Evolutionary conservation across 2,329 filamentous ascomycete species (phyloP), one percentile per base, ranked within the genome.

Genomic region (Tothia fuscella): DNA sequence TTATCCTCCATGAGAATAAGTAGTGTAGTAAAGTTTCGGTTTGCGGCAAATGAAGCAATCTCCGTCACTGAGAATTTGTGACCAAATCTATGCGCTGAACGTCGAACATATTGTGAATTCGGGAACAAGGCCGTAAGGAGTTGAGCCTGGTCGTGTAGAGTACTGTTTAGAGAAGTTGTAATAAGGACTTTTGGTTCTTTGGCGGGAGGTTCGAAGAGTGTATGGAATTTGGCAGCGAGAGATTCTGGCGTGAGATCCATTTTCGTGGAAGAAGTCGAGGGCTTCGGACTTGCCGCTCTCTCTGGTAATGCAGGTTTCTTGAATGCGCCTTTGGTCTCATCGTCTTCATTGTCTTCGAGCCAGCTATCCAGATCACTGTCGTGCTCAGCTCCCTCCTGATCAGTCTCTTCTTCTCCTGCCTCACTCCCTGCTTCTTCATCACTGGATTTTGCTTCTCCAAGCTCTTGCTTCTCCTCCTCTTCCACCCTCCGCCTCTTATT

Each of bases 21-120:
- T 3, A 98, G 70, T 19, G 86, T 75, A 0, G 87, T 94, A 64
- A 84, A 96, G 30, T 81, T 77, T 34, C 86, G 74, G 53, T 89
- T 86, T 12, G 76, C 62, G 26, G 89, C 89, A 56, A 89, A 96
- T 49, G 78, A 76, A 53, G 82, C 77, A 50, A 98, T 96, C 60
- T 98, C 91, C 38, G 83, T 76, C 19, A 98, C 72, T 19, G 82
- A 89, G 67, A 94, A 96, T 58, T 93, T 93, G 70, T 95, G 79
- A 6, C 78, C 76, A 60, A 88, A 86, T 40, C 78, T 78, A 60
- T 95, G 87, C 9, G 79, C 76, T 6, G 83, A 87, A 45, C 91
- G 82, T 2, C 79, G 84, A 51, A 98, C 82, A 63, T 96, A 95
- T 33, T 68, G 32, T 12, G 29, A 34, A 10, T 36, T 37, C 4